A percentile compares a stretch with the other conserved stretches of the same genome.
phyloP scores from a whole-genome alignment of 768 basidiomycete species.

The Leccinum truebloodii region DNA sequence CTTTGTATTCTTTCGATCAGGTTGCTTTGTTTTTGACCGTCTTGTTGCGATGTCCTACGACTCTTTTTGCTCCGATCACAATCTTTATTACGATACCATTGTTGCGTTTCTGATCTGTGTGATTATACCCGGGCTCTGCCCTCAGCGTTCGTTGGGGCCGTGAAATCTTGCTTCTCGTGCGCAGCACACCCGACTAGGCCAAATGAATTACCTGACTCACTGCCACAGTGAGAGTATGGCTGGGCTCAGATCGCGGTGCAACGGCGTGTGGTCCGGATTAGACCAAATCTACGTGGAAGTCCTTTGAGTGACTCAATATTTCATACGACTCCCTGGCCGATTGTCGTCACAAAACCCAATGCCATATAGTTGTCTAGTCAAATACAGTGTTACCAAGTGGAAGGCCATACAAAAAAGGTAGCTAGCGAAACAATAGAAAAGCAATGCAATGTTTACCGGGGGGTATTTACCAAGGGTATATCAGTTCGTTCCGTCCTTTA shows the following conservation, averaged over 20 bases:
- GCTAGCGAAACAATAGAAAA: constrained; percentile 14
- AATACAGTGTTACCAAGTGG: constrained; percentile 12
- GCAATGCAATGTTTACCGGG: constrained; percentile 3
- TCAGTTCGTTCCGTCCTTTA: constrained; percentile 13
- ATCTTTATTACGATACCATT: background rate
- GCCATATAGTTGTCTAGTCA: constrained; percentile 8
- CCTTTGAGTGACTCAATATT: background rate
- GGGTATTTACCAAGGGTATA: constrained; percentile 30
- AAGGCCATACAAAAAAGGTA: background rate
- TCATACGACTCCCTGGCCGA: background rate
- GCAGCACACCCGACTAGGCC: background rate
- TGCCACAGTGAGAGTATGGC: constrained; percentile 3
- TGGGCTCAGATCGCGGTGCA: background rate
- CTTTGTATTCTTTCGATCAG: constrained; percentile 19
- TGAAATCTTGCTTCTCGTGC: background rate
- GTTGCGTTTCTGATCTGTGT: background rate
- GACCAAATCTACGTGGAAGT: background rate
- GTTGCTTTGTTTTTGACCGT: constrained; percentile 18
- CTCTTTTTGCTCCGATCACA: background rate
- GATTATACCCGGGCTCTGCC: background rate
- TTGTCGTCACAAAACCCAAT: background rate
- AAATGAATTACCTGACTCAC: constrained; percentile 7
- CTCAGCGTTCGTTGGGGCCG: background rate
- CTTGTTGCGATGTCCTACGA: background rate
- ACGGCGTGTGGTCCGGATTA: background rate